Evolutionary conservation across 2,329 filamentous ascomycete species (phyloP), one percentile per base, ranked within the genome.

Genomic region (Coniella vitis): DNA sequence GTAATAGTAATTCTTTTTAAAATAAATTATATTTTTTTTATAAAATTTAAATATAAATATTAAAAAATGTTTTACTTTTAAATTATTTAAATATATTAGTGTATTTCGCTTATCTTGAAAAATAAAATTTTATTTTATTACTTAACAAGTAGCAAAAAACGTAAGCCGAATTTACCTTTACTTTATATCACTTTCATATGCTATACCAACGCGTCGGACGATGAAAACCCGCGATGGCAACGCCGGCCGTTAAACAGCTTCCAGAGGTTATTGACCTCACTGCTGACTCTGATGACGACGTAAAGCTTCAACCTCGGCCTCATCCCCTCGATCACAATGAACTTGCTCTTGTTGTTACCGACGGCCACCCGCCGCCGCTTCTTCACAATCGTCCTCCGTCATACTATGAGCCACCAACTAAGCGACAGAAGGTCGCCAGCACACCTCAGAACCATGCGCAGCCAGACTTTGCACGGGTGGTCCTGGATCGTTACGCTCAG

Each of bases 201-300:
- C 34, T 17, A 38, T 21, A 47, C 38, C 36, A 36, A 21, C 39
- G 39, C 39, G 39, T 20, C 8, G 4, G 9, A 22, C 25, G 20
- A 16, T 9, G 20, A 34, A 7, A 3, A 12, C n/a, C 42, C 34
- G 19, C n/a, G 20, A 47, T 53, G 45, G 39, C 36, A 34, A 37
- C 20, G 19, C 36, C 39, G 2, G 10, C 22, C 1, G 4, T 14
- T 4, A 25, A 44, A 12, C 2, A 14, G 4, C 1, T 19, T 1
- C 21, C 19, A 4, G 37, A 61, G 51, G 50, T 62, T 8, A 57
- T 65, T 42, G 61, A 66, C 56, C 56, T 62, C 8, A 60, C 60
- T 7, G 54, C 49, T 36, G 59, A 60, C 3, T 56, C 56, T 5
- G 34, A 57, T 20, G 54, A 47, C 38, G 36, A 41, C 39, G 36